Base-by-base conservation (phyloP, 192 early-diverging fungal genomes). In the Powellomyces hirtus region DNA sequence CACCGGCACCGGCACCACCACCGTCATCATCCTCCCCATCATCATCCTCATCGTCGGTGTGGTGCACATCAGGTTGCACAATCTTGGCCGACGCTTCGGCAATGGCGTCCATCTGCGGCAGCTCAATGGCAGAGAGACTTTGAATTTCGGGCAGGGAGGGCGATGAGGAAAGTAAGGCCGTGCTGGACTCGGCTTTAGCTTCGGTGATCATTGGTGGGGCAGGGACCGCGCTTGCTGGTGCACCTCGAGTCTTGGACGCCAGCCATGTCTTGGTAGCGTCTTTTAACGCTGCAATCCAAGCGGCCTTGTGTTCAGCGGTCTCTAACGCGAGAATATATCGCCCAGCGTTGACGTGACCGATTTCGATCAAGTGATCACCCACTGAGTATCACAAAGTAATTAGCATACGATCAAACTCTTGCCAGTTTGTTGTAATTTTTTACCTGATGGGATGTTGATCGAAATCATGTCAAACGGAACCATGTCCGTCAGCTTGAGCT, bases 401-500 rank as follows among this genome's bases (percentile, higher is more conserved):
- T n/a, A n/a, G n/a, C n/a, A n/a, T n/a, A n/a, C n/a, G n/a, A n/a
- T n/a, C n/a, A n/a, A n/a, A n/a, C n/a, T n/a, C n/a, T n/a, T n/a
- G n/a, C 40, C 40, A 42, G 18, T 42, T 42, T 42, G 40, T 18
- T 13, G 40, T 42, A 0, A 56, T 11, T 0, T 27, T n/a, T n/a
- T 35, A 56, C 60, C 67, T 18, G 59, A 38, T 5, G 73, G 73
- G 38, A 64, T 57, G 40, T 79, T 76, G 57, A 83, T 62, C 20
- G 73, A 37, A 46, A 83, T 78, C 71, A 71, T 76, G 53, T 80
- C 79, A 59, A 81, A 81, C 0, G 83, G 72, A 13, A 79, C 70
- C 72, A 77, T 80, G 6, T 71, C 75, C 29, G 83, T 55, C 13
- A 85, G 36, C 68, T 85, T 85, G 29, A 81, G 72, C 58, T 79